Evolutionary conservation across 2,329 filamentous ascomycete species (phyloP), one percentile per base, ranked within the genome.

Genomic region (Colletotrichum gigasporum): DNA sequence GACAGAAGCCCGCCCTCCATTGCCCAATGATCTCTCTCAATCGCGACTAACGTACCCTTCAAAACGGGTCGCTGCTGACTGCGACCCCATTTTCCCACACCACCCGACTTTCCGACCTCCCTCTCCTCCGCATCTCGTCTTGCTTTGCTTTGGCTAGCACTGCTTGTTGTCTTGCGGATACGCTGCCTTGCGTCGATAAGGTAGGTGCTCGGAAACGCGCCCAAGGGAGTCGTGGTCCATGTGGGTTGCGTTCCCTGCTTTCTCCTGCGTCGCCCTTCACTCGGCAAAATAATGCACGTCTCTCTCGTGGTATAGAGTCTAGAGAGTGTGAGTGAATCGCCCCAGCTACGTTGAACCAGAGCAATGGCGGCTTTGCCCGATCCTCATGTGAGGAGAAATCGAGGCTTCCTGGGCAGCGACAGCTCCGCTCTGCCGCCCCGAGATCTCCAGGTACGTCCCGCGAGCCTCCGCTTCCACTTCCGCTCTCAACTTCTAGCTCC

Each of bases 371-470:
- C 74, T 41, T 71, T 77, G 63, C 73, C 72, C n/a, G 76, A 78
- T 53, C 69, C 63, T 65, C 51, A 24, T 2, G 22, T 14, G 37
- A 63, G 63, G 59, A 76, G 74, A 48, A 85, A 85, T 65, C 81
- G 83, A 62, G 83, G 83, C 39, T 85, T 83, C 65, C 73, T 85
- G 45, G 83, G 83, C 66, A 75, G 76, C 37, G 81, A 85, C 70
- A 84, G 81, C 72, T 83, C 82, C 65, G 83, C 81, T n/a, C 72
- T 85, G 39, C 71, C 82, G n/a, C 71, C 80, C 4, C 79, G 82
- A 68, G 82, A 85, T 74, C 74, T 75, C 41, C 82, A 83, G 76
- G 83, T 80, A 73, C 69, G 79, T 72, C 60, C 58, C 7, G 28
- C 35, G 26, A 9, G n/a, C 24, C 42, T 41, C 32, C 9, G 34